Conservation (phyloP, 176 grass and related monocot genomes). For the Oryza officinalis region DNA sequence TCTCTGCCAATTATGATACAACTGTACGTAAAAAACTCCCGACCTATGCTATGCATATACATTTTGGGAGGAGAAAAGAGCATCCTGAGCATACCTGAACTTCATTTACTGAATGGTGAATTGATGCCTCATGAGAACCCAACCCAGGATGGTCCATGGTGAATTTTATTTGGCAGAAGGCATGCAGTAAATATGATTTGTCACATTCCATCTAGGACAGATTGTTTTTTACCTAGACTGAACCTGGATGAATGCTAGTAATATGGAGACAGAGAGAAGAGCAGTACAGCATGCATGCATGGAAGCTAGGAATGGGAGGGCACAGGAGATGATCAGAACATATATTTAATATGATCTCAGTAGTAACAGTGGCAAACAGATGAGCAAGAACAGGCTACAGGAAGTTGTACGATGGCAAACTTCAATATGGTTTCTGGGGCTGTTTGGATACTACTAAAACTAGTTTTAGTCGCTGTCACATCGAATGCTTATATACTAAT, state of each 20-base stretch:
- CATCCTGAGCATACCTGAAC: not conserved
- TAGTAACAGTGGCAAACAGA: not conserved
- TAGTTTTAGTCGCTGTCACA: too few relatives aligned
- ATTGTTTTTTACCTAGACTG: not conserved
- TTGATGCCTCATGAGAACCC: not conserved
- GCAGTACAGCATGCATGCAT: not conserved
- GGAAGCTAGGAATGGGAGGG: not conserved
- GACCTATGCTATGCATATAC: too few relatives aligned
- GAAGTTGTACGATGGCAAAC: not conserved
- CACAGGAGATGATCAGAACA: not conserved
- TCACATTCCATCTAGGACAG: not conserved
- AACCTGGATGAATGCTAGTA: conserved; percentile 1
- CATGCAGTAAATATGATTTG: not conserved
- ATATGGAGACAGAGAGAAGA: not conserved
- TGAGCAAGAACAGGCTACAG: conserved; percentile 18
- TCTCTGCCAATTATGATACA: too few relatives aligned
- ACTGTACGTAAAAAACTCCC: too few relatives aligned
- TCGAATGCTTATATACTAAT: too few relatives aligned
- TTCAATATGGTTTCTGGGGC: not conserved
- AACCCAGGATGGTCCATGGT: not conserved
- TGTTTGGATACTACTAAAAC: too few relatives aligned
- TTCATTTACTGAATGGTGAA: not conserved
- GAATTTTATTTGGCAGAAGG: not conserved
- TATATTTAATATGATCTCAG: not conserved
- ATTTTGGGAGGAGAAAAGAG: too few relatives aligned